Evolutionary conservation across 2,329 filamentous ascomycete species (phyloP), one percentile per base, ranked within the genome.

Genomic region (Ascosphaera apis): DNA sequence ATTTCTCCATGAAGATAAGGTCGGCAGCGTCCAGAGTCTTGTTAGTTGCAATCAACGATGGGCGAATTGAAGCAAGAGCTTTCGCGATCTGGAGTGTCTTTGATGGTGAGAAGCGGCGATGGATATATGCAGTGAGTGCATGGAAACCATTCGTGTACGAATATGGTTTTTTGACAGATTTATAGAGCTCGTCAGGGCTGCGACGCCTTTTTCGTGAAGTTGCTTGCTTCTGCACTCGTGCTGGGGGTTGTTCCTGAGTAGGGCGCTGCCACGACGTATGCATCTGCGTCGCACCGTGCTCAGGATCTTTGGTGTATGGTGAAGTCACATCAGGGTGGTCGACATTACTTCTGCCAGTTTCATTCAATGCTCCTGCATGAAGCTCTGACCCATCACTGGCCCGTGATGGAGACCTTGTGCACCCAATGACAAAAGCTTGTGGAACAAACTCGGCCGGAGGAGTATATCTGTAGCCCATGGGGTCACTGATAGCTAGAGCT

Each of bases 1-100:
- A 91, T 57, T 91, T 91, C 54, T 98, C 88, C 78, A 92, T 92
- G 53, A 95, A 93, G 15, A 98, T 74, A 18, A 95, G 63, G 53
- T 98, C 88, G 47, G 88, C 76, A 13, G 75, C 66, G 43, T 82
- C 84, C 41, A 95, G 62, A n/a, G 81, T 83, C 48, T 80, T 79
- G 15, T 81, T 91, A 42, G 82, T 91, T 8, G 83, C 76, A 42
- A 95, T 86, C 51, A 98, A 88, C 0, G 83, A 88, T 1, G 88
- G 86, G 5, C 88, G 76, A 45, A 93, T 91, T 32, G 78, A 82
- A 4, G 81, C 77, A 36, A 98, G 66, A 0, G 84, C 77, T 56
- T 84, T 81, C 40, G 82, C 83, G 44, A 93, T 91, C 39, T 76
- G 72, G 16, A 86, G 56, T 0, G 77, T 76, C 55, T 84, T 84